phyloP scores from a whole-genome alignment of 2,329 filamentous ascomycete species.

The Venturia nashicola region DNA sequence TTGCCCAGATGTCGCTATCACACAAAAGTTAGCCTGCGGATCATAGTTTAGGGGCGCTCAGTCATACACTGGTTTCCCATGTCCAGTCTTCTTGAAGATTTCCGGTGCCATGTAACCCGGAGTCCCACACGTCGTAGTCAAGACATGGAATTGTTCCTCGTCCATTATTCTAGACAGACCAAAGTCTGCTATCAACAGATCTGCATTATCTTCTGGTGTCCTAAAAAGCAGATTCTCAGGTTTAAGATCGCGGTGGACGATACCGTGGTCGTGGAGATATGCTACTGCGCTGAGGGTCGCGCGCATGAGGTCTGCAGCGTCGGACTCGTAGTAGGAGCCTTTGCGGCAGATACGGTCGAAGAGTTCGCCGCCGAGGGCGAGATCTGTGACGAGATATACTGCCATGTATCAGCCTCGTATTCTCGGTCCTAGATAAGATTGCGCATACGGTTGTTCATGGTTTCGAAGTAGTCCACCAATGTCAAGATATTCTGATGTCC shows the following conservation, averaged over 20 bases:
- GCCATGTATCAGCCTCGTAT: not conserved
- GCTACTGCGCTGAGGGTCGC: slow-evolving; percentile 94
- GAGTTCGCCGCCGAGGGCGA: slow-evolving; percentile 88
- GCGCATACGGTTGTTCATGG: slow-evolving; percentile 83
- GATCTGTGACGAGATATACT: slow-evolving; percentile 94
- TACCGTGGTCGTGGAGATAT: slow-evolving; percentile 96
- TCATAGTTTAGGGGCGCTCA: not conserved
- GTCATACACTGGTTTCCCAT: slow-evolving; percentile 80
- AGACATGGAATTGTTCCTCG: slow-evolving; percentile 92
- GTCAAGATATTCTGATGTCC: slow-evolving; percentile 97
- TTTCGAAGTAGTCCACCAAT: slow-evolving; percentile 97
- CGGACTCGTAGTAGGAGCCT: slow-evolving; percentile 95
- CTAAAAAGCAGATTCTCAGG: slow-evolving; percentile 95
- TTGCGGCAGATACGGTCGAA: slow-evolving; percentile 99
- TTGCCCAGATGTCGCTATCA: slow-evolving; percentile 78
- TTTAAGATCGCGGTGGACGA: slow-evolving; percentile 95
- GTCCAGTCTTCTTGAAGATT: slow-evolving; percentile 97
- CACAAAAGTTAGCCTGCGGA: not conserved
- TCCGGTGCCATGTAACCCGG: slow-evolving; percentile 99
- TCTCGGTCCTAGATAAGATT: not conserved
- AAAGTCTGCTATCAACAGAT: slow-evolving; percentile 94
- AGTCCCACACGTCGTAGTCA: slow-evolving; percentile 95
- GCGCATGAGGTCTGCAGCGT: slow-evolving; percentile 88
- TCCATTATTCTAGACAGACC: slow-evolving; percentile 96
- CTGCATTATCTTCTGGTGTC: slow-evolving; percentile 94